Base-by-base conservation (phyloP, 495 filamentous ascomycete genomes). In the Tuber umbilicatum region DNA sequence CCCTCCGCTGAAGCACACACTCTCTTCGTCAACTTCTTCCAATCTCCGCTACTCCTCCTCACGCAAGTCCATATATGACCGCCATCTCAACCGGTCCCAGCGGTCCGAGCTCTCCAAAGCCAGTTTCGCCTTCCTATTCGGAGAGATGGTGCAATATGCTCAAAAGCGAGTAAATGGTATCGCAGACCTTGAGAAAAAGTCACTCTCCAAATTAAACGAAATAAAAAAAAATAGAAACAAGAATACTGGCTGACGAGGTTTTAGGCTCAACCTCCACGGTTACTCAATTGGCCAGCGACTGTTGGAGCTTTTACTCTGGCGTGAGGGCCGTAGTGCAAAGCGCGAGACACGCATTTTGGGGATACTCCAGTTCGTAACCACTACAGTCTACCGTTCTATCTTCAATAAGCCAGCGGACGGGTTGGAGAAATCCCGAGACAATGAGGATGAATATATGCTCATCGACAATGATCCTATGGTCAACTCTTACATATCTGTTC, bases 51-150 rank as follows among this genome's bases (percentile, higher is more conserved):
- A 97, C 79, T 94, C 95, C n/a, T 91, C 92, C 39, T 95, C 91
- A 82, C 92, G 92, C 84, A 97, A 97, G 84, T 97, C 94, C 70
- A 97, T 99, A 84, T 99, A 98, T 85, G 93, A 98, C 87, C 89
- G 96, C 73, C 92, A 97, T 75, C 86, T 98, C 69, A 97, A 97
- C 83, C 91, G 95, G 72, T 92, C 89, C 81, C 91, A 91, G 81
- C 92, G 90, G 76, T 87, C 92, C 40, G 94, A 98, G 85, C 87
- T 95, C 75, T 96, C 93, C 83, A 91, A 95, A 73, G 90, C 96
- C 0, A 92, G 91, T 83, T 97, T 99, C 84, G 96, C 95, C 43
- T 97, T 95, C 82, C 86, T 99, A 35, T 99, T 99, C 80, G 90
- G 89, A 55, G 94, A 97, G 87, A 97, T 99, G 93, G 94, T 99